Evolutionary conservation across 495 filamentous ascomycete genomes (phyloP).

Genomic region (Hypomontagnella submonticulosa): DNA sequence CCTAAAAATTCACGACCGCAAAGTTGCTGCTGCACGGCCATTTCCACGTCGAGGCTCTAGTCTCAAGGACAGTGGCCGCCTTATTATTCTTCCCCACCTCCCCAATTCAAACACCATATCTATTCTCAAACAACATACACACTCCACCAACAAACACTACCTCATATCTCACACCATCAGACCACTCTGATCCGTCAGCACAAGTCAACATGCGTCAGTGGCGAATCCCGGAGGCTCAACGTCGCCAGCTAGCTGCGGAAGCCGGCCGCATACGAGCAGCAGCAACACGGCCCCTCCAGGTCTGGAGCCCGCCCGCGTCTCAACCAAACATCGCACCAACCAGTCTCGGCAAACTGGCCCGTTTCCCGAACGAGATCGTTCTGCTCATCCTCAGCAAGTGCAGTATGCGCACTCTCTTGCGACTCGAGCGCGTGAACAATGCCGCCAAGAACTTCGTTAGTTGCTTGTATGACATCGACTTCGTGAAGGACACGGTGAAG

Average conservation of each 20-base stretch:
- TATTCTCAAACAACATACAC: not conserved
- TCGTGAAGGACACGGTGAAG: slow-evolving; percentile 21
- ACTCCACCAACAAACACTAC: not conserved
- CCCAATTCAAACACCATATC: too few species aligned
- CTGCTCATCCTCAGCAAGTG: slow-evolving; percentile 25
- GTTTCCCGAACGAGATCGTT: slow-evolving; percentile 38
- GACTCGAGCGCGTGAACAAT: slow-evolving; percentile 33
- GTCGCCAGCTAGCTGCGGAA: slow-evolving; percentile 21
- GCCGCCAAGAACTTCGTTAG: slow-evolving; percentile 19
- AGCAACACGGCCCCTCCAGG: slow-evolving; percentile 23
- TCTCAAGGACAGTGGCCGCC: too few species aligned
- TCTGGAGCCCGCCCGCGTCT: not conserved
- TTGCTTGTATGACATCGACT: slow-evolving; percentile 7
- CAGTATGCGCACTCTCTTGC: slow-evolving; percentile 25
- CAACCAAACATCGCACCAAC: slow-evolving; percentile 4
- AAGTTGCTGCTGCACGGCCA: too few species aligned
- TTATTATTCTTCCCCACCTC: too few species aligned
- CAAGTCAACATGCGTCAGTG: slow-evolving; percentile 18
- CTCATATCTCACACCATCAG: not conserved
- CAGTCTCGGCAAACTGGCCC: slow-evolving; percentile 21
- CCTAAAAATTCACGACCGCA: not conserved
- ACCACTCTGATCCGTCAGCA: not conserved
- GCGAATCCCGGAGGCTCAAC: slow-evolving; percentile 4
- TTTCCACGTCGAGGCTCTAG: too few species aligned
- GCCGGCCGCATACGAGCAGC: slow-evolving; percentile 23